These are phyloP conservation scores for Amaranthus palmeri DNA, from an alignment of 148 eudicot genomes.

Conservation along the genomic window DNA sequence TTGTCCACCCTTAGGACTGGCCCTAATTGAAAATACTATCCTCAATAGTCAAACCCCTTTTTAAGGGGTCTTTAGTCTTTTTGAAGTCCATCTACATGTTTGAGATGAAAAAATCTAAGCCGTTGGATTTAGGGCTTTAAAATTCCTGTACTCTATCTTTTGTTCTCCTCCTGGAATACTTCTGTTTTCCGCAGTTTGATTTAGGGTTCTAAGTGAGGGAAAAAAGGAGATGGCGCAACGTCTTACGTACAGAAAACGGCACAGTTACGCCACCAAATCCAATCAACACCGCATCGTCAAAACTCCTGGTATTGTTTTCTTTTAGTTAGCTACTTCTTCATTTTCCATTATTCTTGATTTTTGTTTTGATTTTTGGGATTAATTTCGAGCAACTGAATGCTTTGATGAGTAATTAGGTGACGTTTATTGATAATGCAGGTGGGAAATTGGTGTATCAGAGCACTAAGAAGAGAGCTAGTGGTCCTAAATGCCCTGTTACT, in stretches of 20 bases:
- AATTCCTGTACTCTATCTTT: not conserved
- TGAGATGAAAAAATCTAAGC: not conserved
- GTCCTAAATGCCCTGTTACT: slow-evolving; percentile 66
- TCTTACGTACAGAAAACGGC: slow-evolving; percentile 45
- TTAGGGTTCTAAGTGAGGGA: not conserved
- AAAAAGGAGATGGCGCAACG: slow-evolving; percentile 48
- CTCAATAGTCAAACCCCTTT: too few species aligned
- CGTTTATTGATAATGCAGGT: slow-evolving; percentile 28
- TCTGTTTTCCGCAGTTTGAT: slow-evolving; percentile 6
- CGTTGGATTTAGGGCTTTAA: not conserved
- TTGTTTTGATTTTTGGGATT: not conserved
- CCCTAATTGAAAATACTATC: too few species aligned
- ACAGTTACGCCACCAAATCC: slow-evolving; percentile 54
- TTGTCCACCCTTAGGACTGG: too few species aligned
- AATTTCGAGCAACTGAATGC: not conserved
- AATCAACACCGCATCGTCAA: slow-evolving; percentile 58
- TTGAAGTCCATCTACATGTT: too few species aligned
- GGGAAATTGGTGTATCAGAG: slow-evolving; percentile 54
- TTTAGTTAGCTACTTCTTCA: not conserved
- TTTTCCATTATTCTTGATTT: not conserved
- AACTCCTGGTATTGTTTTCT: slow-evolving; percentile 43
- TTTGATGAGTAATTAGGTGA: not conserved
- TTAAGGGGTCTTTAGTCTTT: too few species aligned
- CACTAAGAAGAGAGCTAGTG: slow-evolving; percentile 66
- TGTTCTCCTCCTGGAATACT: not conserved